Evolutionary conservation across 495 filamentous ascomycete species (phyloP).

Genomic region (Hyaloscypha finlandica): DNA sequence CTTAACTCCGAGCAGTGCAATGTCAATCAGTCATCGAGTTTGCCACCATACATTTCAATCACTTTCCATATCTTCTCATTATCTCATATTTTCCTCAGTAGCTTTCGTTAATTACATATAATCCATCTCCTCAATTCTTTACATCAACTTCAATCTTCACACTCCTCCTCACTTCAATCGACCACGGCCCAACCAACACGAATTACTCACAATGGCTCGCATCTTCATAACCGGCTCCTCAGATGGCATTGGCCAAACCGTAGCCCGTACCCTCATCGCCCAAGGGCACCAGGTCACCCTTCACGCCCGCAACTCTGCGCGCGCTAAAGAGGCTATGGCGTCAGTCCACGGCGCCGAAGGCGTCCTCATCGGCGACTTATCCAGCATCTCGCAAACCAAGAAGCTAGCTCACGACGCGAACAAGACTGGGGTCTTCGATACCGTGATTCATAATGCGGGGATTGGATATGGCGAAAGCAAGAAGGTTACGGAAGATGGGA

Average conservation of each 20-base stretch:
- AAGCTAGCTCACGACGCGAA: conserved; percentile 52
- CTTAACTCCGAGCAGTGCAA: no score
- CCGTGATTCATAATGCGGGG: conserved; percentile 62
- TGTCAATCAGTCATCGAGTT: no score
- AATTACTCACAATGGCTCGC: conserved; percentile 7
- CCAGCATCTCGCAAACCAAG: conserved; percentile 55
- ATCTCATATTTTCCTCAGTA: no score
- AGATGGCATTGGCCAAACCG: conserved; percentile 51
- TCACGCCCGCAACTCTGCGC: conserved; percentile 55
- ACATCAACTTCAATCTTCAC: no score
- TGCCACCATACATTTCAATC: no score
- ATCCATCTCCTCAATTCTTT: no score
- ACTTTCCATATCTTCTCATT: no score
- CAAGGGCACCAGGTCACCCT: conserved; percentile 57
- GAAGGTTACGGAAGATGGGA: conserved; percentile 38
- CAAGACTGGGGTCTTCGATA: conserved; percentile 50
- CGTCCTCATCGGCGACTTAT: conserved; percentile 53
- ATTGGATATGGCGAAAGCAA: conserved; percentile 41
- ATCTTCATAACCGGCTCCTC: conserved; percentile 18
- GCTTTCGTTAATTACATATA: no score
- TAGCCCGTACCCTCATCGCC: conserved; percentile 50
- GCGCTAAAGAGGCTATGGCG: conserved; percentile 45
- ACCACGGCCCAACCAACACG: no score
- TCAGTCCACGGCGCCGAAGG: conserved; percentile 51
- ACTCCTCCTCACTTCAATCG: no score